Evolutionary conservation across 805 yeast species (phyloP).

Genomic region (Nadsonia fulvescens): DNA sequence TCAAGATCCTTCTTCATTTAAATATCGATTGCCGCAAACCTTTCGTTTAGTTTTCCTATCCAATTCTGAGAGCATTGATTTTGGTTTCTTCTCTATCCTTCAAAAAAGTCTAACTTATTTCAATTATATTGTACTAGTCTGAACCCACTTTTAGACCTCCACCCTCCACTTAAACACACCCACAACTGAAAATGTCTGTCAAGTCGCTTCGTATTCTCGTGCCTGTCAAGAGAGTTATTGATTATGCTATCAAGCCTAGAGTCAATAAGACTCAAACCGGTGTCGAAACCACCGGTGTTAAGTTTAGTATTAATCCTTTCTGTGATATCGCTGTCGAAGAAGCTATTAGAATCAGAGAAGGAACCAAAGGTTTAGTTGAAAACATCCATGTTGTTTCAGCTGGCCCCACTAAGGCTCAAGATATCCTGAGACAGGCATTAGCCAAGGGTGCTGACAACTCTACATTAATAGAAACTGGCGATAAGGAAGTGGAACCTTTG

Average conservation of each 20-base stretch:
- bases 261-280: constrained; percentile 74
- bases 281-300: constrained; percentile 74
- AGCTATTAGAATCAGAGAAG: constrained; percentile 61
- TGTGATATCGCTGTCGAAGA: constrained; percentile 97
- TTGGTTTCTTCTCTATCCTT: too few relatives aligned
- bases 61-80: too few relatives aligned
- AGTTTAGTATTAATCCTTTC: constrained; percentile 88
- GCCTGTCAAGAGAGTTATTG: constrained; percentile 90
- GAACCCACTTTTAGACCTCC: too few relatives aligned
- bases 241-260: constrained; percentile 83
- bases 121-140: too few relatives aligned
- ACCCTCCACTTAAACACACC: background rate
- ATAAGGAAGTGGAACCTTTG: constrained; percentile 59
- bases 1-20: too few relatives aligned
- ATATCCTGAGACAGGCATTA: constrained; percentile 69
- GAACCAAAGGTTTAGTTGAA: constrained; percentile 48
- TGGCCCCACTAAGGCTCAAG: constrained; percentile 77
- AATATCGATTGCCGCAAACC: too few relatives aligned
- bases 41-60: too few relatives aligned
- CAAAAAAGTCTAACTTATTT: too few relatives aligned
- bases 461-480: constrained; percentile 64
- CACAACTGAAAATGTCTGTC: too few relatives aligned
- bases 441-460: constrained; percentile 91
- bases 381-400: constrained; percentile 79
- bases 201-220: constrained; percentile 49